Conservation (phyloP, 768 basidiomycete species). For the Panellus pusillus region DNA sequence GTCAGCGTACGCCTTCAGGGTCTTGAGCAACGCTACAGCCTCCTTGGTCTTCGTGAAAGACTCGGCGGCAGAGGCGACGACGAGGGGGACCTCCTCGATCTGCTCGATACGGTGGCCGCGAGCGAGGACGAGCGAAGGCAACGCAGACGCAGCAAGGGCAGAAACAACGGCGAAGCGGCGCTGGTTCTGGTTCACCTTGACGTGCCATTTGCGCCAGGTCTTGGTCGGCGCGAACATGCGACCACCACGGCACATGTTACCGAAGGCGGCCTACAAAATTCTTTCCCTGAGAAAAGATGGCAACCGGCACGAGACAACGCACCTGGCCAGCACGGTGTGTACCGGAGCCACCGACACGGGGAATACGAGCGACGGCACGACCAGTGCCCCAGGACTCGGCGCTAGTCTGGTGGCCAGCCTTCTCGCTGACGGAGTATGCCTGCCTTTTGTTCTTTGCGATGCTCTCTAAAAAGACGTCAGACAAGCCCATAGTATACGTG, state of each 20-base stretch:
- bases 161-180: constrained; percentile 97
- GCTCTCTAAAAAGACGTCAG: constrained; percentile 65
- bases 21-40: constrained; percentile 90
- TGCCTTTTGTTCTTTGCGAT: constrained; percentile 98
- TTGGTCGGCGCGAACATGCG: constrained; percentile 99
- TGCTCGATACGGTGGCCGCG: constrained; percentile 99
- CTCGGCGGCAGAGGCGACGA: constrained; percentile 77
- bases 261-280: constrained; percentile 83
- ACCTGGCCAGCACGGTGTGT: constrained; percentile 98
- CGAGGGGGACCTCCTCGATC: constrained; percentile 94
- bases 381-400: constrained; percentile 99
- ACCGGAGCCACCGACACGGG: constrained; percentile 98
- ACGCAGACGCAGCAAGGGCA: constrained; percentile 95
- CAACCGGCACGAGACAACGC: constrained; percentile 22
- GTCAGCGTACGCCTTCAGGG: constrained; percentile 85
- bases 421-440: constrained; percentile 94
- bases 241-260: constrained; percentile 99
- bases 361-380: constrained; percentile 99
- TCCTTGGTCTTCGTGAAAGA: constrained; percentile 95
- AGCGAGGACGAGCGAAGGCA: constrained; percentile 97
- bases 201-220: constrained; percentile 99
- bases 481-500: not conserved
- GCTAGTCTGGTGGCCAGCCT: constrained; percentile 98
- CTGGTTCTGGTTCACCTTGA: constrained; percentile 99
- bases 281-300: not conserved